Percentiles rank a stretch among this genome's conserved stretches.
Evolutionary conservation across 2,329 filamentous ascomycete genomes (phyloP).

Genomic region (Cercospora sp.): DNA sequence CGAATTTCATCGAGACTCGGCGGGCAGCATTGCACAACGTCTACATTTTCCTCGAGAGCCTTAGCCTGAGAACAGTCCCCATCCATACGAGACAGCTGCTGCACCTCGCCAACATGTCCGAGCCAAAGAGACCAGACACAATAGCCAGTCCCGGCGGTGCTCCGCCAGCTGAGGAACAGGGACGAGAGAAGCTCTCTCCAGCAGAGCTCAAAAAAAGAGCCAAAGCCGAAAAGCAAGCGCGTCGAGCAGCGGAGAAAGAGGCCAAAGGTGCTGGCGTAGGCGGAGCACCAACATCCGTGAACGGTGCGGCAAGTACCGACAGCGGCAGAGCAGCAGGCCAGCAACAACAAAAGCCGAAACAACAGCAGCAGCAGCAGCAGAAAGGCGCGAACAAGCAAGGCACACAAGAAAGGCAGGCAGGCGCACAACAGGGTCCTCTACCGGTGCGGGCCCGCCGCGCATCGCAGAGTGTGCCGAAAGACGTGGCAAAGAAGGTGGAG

Average conservation of each 20-base stretch:
- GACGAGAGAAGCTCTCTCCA: constrained; percentile 61
- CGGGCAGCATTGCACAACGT: neutral
- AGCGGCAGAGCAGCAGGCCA: constrained; percentile 15
- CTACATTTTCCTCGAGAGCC: neutral
- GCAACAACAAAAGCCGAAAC: constrained; percentile 28
- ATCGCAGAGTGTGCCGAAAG: constrained; percentile 34
- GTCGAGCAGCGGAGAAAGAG: constrained; percentile 60
- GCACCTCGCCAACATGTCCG: constrained; percentile 21
- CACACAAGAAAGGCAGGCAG: constrained; percentile 36
- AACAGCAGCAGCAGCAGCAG: constrained; percentile 36
- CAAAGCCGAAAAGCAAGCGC: constrained; percentile 87
- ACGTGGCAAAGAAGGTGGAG: constrained; percentile 50
- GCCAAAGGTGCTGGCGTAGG: constrained; percentile 23
- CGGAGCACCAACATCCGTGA: constrained; percentile 13
- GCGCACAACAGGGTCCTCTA: constrained; percentile 30
- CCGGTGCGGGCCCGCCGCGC: constrained; percentile 33
- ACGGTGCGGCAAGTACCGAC: constrained; percentile 23
- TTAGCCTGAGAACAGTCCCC: neutral
- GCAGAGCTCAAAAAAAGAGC: constrained; percentile 86
- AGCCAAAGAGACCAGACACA: constrained; percentile 20
- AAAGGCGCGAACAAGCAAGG: constrained; percentile 37
- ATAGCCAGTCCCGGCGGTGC: constrained; percentile 13
- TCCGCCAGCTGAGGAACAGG: constrained; percentile 20
- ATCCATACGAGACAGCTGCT: neutral
- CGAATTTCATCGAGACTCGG: neutral